phyloP scores from a whole-genome alignment of 2,329 filamentous ascomycete genomes.

The Verticillium isaacii region DNA sequence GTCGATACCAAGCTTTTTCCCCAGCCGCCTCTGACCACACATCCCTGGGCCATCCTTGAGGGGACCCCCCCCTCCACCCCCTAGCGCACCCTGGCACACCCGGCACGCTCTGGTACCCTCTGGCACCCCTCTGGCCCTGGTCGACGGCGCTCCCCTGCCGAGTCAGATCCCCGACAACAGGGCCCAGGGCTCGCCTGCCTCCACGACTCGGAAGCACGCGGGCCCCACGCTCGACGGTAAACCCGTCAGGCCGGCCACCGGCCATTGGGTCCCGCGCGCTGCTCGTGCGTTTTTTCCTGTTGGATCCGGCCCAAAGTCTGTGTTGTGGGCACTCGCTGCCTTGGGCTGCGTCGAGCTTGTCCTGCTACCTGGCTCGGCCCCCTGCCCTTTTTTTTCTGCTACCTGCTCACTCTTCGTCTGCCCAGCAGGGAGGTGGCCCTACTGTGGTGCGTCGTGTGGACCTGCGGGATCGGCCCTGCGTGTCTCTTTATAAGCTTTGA shows the following conservation, averaged over 20 bases:
- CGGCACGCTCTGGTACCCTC: neutral
- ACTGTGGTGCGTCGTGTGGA: neutral
- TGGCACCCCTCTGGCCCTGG: neutral
- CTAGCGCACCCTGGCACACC: neutral
- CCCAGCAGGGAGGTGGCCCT: neutral
- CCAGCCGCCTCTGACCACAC: neutral
- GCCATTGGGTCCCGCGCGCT: neutral
- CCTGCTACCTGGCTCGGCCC: neutral
- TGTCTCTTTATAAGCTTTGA: neutral
- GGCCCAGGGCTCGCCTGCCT: neutral
- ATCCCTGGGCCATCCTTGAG: neutral
- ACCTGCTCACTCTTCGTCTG: too few species aligned
- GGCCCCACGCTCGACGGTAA: neutral
- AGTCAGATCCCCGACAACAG: neutral
- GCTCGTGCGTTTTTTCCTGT: neutral
- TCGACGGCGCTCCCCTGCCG: neutral
- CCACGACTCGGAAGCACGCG: neutral
- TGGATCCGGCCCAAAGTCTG: neutral
- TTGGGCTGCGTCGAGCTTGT: neutral
- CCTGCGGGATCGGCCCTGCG: neutral
- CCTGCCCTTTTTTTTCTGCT: too few species aligned
- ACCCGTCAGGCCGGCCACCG: neutral
- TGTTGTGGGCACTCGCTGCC: neutral
- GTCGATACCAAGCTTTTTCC: neutral
- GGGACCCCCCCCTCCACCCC: too few species aligned